phyloP scores from a whole-genome alignment of 352 stramenopile genomes.

The Nothophytophthora sp. region DNA sequence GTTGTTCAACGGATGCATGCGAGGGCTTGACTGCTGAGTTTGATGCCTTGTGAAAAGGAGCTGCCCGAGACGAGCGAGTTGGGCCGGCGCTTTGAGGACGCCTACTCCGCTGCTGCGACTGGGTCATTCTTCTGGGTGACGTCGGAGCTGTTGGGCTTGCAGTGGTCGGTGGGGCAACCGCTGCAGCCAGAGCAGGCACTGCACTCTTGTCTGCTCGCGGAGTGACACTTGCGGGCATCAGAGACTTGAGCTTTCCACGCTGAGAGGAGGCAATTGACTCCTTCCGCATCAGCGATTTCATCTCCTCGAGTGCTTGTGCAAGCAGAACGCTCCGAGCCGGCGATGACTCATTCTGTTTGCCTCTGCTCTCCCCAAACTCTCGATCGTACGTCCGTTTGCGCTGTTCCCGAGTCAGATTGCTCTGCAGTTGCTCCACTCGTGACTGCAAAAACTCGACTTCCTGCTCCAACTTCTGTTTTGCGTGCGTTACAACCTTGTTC shows the following conservation, averaged over 20 bases:
- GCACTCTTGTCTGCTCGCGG: not conserved
- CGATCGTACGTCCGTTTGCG: conserved; percentile 60
- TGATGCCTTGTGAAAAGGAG: not conserved
- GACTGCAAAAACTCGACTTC: conserved; percentile 41
- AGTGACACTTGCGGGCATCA: conserved; percentile 4
- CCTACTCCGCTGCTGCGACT: not conserved
- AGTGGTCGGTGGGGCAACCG: not conserved
- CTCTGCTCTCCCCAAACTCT: conserved; percentile 23
- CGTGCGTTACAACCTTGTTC: conserved; percentile 29
- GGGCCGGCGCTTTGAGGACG: conserved; percentile 17
- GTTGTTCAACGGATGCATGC: not conserved
- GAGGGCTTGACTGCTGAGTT: not conserved
- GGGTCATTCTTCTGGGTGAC: conserved; percentile 1
- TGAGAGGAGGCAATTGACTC: conserved; percentile 30
- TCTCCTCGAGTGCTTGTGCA: conserved; percentile 38
- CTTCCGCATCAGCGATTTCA: conserved; percentile 32
- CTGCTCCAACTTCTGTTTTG: conserved; percentile 56
- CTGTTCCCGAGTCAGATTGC: conserved; percentile 43
- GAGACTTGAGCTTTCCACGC: conserved; percentile 33
- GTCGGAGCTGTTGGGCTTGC: conserved; percentile 2
- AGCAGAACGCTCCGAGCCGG: conserved; percentile 24
- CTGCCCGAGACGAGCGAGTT: not conserved
- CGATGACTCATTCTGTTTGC: conserved; percentile 14
- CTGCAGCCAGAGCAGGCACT: not conserved
- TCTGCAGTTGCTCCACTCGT: conserved; percentile 38